These are phyloP conservation scores for Orbilia brochopaga DNA, from an alignment of 2,329 filamentous ascomycete genomes.

Conservation along the genomic window DNA sequence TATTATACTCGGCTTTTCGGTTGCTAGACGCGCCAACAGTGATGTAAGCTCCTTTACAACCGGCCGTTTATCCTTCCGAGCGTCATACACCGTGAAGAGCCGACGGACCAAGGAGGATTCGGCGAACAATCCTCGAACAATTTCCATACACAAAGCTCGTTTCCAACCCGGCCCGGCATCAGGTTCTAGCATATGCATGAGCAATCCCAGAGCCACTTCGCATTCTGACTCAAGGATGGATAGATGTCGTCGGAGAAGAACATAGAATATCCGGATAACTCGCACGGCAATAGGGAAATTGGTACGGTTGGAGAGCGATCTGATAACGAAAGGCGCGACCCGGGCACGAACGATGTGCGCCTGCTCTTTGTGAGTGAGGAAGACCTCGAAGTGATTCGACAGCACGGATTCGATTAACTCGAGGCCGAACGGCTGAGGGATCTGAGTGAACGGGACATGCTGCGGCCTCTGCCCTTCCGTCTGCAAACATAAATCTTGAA, in stretches of 20 bases:
- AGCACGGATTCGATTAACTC: constrained; percentile 92
- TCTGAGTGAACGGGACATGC: constrained; percentile 77
- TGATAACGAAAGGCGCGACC: constrained; percentile 82
- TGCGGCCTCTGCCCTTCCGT: constrained; percentile 83
- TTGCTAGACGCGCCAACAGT: constrained; percentile 87
- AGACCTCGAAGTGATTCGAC: constrained; percentile 81
- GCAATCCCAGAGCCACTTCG: constrained; percentile 77
- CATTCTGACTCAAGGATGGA: constrained; percentile 76
- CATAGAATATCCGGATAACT: constrained; percentile 79
- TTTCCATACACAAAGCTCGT: constrained; percentile 85
- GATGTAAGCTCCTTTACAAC: constrained; percentile 83
- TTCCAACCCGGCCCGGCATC: constrained; percentile 82
- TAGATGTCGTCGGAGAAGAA: constrained; percentile 79
- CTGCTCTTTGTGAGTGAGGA: constrained; percentile 79
- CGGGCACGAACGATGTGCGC: constrained; percentile 75
- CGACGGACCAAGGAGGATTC: constrained; percentile 78
- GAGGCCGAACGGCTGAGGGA: constrained; percentile 82
- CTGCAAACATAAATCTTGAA: constrained; percentile 87
- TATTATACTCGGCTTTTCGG: constrained; percentile 86
- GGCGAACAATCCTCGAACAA: constrained; percentile 82
- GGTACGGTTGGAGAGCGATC: constrained; percentile 75
- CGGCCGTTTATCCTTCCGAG: constrained; percentile 71
- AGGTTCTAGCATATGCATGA: constrained; percentile 86
- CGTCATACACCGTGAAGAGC: constrained; percentile 82
- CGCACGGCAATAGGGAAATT: constrained; percentile 83